phyloP scores from a whole-genome alignment of 805 yeast species.

The Candida chilensis region DNA sequence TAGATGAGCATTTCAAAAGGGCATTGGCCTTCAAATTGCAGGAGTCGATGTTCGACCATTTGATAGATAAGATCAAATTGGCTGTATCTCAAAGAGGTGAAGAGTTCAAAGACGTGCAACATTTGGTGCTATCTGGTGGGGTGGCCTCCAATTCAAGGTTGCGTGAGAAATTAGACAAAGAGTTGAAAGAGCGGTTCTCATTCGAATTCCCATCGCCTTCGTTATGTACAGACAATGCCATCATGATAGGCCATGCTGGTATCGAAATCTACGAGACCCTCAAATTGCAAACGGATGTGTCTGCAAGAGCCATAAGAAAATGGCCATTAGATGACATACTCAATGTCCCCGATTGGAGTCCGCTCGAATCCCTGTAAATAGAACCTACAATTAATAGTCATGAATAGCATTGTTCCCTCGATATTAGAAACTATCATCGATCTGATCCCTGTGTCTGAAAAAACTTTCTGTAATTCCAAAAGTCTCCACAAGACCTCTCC shows the following conservation, averaged over 20 bases:
- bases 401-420: no score
- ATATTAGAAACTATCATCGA: no score
- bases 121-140: constrained; percentile 87
- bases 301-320: constrained; percentile 57
- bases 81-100: constrained; percentile 32
- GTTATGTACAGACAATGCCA: constrained; percentile 89
- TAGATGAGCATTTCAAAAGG: constrained; percentile 16
- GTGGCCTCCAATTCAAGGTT: constrained; percentile 71
- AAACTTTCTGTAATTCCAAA: constrained; percentile 49
- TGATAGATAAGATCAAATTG: constrained; percentile 51
- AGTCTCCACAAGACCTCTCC: constrained; percentile 47
- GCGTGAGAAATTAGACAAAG: constrained; percentile 34
- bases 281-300: constrained; percentile 36
- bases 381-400: no score
- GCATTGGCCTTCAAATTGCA: constrained; percentile 55
- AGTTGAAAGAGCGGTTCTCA: constrained; percentile 18
- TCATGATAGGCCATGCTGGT: constrained; percentile 98
- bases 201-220: constrained; percentile 61
- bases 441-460: no score
- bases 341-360: constrained; percentile 42
- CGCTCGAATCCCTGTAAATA: no score
- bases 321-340: constrained; percentile 68
- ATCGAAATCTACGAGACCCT: constrained; percentile 69
- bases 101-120: constrained; percentile 30
- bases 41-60: constrained; percentile 61